A percentile compares a stretch with the other conserved stretches of the same genome.
These are phyloP conservation scores for Pythium apleroticum DNA, from an alignment of 352 stramenopile species.

Conservation along the genomic window DNA sequence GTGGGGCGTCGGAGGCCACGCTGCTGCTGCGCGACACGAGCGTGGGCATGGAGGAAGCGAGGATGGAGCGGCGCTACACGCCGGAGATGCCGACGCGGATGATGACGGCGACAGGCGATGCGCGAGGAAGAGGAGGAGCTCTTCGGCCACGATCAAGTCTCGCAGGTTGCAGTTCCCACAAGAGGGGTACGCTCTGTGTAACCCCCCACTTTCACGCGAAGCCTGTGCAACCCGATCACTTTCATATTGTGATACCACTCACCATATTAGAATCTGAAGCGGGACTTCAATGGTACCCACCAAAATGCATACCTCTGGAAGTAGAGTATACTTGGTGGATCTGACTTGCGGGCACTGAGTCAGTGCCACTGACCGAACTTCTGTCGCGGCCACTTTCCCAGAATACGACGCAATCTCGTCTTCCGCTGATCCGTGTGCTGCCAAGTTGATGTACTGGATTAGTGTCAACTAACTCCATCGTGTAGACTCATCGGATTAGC, in stretches of 20 bases:
- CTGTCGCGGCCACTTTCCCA: neutral
- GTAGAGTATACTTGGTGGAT: neutral
- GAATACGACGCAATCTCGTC: conserved; percentile 6
- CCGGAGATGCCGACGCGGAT: neutral
- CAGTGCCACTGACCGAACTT: too few species aligned
- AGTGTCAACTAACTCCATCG: neutral
- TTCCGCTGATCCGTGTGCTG: neutral
- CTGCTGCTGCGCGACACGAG: conserved; percentile 19
- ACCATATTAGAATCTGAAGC: too few species aligned
- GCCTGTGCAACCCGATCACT: too few species aligned
- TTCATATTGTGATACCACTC: too few species aligned
- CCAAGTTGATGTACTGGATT: neutral
- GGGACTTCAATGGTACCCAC: too few species aligned
- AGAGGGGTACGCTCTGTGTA: neutral
- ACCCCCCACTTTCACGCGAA: neutral
- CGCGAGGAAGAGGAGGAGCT: neutral
- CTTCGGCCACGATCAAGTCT: neutral
- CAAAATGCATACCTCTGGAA: neutral
- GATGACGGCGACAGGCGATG: conserved; percentile 3
- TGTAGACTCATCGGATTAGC: too few species aligned
- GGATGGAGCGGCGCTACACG: neutral
- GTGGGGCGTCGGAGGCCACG: neutral
- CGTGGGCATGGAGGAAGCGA: conserved; percentile 25
- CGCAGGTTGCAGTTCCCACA: conserved; percentile 7
- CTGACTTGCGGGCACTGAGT: neutral